phyloP scores from a whole-genome alignment of 1,139 yeast species.

The Williopsis jadinii region DNA sequence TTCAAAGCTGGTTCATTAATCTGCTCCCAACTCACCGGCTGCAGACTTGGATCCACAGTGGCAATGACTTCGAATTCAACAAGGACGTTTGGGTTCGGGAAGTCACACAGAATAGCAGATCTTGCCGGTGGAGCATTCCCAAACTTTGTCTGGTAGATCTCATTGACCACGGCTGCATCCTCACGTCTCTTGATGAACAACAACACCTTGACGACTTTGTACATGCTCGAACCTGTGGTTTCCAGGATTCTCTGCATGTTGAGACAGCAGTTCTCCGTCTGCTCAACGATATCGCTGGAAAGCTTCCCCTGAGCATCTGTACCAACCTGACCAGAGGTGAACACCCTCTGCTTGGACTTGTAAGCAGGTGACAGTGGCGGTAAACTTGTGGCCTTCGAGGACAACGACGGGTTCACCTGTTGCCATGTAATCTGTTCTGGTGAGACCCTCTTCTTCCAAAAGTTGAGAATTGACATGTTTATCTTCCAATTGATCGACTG shows the following conservation, averaged over 20 bases:
- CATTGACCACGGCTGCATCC: slow-evolving; percentile 39
- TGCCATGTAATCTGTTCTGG: slow-evolving; percentile 23
- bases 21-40: slow-evolving; percentile 26
- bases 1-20: slow-evolving; percentile 20
- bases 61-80: slow-evolving; percentile 41
- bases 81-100: slow-evolving; percentile 34
- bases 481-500: no score
- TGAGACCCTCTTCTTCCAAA: no score
- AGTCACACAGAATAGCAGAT: slow-evolving; percentile 42
- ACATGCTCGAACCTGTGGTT: slow-evolving; percentile 42
- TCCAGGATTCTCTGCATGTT: slow-evolving; percentile 39
- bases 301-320: slow-evolving; percentile 26
- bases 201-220: slow-evolving; percentile 44
- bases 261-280: slow-evolving; percentile 38
- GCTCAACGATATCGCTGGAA: slow-evolving; percentile 36
- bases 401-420: slow-evolving; percentile 11
- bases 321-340: slow-evolving; percentile 42
- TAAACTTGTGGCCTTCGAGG: slow-evolving; percentile 23
- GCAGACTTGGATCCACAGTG: slow-evolving; percentile 1
- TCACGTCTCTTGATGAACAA: slow-evolving; percentile 41
- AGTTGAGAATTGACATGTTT: no score
- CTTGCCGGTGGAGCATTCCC: slow-evolving; percentile 44
- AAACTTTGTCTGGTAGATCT: slow-evolving; percentile 41
- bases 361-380: slow-evolving; percentile 38
- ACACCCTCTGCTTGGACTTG: slow-evolving; percentile 42